Conservation (phyloP, 345 rosid genomes). For the Chamaenerion angustifolium region DNA sequence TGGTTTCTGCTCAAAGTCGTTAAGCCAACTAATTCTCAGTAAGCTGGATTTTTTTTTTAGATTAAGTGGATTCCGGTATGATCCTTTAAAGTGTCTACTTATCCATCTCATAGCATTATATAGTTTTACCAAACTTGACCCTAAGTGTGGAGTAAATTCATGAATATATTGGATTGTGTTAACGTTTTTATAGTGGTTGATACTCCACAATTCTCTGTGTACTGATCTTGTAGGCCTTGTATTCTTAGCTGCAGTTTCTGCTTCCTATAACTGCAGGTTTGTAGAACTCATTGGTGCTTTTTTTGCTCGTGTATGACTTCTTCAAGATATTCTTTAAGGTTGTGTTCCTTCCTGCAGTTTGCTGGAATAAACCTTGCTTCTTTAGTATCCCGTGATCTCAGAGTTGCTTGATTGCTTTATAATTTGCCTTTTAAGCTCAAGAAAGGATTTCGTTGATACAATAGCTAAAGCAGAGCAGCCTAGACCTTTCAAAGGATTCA, state of each 20-base stretch:
- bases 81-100: too few relatives aligned
- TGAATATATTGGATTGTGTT: neutral
- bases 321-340: neutral
- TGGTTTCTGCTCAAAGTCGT: too few relatives aligned
- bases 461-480: slow-evolving; percentile 9
- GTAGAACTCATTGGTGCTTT: slow-evolving; percentile 7
- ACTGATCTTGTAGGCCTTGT: neutral
- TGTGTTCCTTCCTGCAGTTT: slow-evolving; percentile 4
- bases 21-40: too few relatives aligned
- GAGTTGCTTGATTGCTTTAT: slow-evolving; percentile 8
- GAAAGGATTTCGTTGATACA: slow-evolving; percentile 8
- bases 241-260: slow-evolving; percentile 2
- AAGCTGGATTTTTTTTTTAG: too few relatives aligned
- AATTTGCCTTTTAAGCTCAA: slow-evolving; percentile 6
- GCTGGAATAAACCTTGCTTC: neutral
- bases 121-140: too few relatives aligned
- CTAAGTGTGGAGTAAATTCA: neutral
- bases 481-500: slow-evolving; percentile 2
- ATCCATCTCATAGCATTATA: too few relatives aligned
- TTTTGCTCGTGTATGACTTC: slow-evolving; percentile 5
- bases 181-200: neutral
- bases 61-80: too few relatives aligned
- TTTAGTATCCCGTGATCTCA: slow-evolving; percentile 2
- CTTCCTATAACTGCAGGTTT: slow-evolving; percentile 11
- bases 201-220: neutral